Conservation (phyloP, 192 early-diverging fungal genomes). For the Linnemannia elongata region DNA sequence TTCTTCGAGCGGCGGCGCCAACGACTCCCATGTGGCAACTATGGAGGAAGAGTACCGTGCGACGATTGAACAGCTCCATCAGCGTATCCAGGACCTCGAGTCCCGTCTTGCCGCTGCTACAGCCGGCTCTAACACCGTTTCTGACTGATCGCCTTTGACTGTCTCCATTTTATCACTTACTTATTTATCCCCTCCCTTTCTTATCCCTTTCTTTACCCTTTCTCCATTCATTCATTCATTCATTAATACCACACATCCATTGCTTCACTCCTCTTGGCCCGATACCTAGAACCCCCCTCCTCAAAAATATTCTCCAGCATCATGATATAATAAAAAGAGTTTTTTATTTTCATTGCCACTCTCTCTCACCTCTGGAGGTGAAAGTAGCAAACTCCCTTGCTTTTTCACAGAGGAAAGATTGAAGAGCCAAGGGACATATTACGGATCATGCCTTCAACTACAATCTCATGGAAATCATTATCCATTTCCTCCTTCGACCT, state of each 20-base stretch:
- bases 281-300: no score
- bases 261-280: no score
- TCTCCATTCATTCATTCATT: no score
- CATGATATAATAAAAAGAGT: no score
- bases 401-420: slow-evolving; percentile 17
- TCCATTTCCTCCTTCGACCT: neutral
- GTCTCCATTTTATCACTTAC: no score
- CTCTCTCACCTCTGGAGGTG: neutral
- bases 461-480: slow-evolving; percentile 16
- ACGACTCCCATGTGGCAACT: neutral
- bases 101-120: slow-evolving; percentile 8
- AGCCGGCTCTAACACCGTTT: no score
- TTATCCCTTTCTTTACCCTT: no score
- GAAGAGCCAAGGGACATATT: slow-evolving; percentile 34
- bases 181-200: no score
- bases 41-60: slow-evolving; percentile 24
- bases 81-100: slow-evolving; percentile 43
- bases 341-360: no score
- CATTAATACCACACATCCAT: no score
- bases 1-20: neutral
- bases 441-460: slow-evolving; percentile 37
- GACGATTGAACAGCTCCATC: slow-evolving; percentile 26
- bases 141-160: no score
- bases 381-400: neutral
- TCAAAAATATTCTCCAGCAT: no score